phyloP scores from a whole-genome alignment of 768 basidiomycete genomes.

The Mycena galericulata region DNA sequence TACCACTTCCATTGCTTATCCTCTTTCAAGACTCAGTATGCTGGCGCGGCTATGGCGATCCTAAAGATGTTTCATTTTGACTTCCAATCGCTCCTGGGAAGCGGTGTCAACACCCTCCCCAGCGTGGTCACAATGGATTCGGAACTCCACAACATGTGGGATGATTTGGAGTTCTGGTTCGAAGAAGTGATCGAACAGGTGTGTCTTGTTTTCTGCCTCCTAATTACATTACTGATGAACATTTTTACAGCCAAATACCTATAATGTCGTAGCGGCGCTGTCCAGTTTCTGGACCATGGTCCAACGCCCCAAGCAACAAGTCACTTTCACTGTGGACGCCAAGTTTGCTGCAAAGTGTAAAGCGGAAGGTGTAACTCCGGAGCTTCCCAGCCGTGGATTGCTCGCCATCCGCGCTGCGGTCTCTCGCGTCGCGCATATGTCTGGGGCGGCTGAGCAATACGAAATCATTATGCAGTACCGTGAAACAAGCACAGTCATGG shows the following conservation, averaged over 20 bases:
- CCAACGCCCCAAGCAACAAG: not conserved
- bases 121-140: constrained; percentile 11
- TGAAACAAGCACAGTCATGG: constrained; percentile 11
- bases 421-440: constrained; percentile 11
- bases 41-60: not conserved
- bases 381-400: constrained; percentile 8
- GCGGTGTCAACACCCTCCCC: not conserved
- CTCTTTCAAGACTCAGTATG: not conserved
- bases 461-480: not conserved
- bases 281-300: constrained; percentile 8
- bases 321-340: constrained; percentile 2
- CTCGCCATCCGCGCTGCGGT: constrained; percentile 8
- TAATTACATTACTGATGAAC: not conserved
- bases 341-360: not conserved
- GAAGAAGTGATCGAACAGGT: constrained; percentile 9
- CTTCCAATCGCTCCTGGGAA: not conserved
- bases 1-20: constrained; percentile 9
- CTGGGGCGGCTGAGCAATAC: constrained; percentile 11
- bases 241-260: constrained; percentile 18
- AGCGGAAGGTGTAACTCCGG: not conserved
- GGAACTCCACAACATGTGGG: constrained; percentile 1
- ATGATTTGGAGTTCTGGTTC: constrained; percentile 6
- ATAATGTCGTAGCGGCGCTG: constrained; percentile 4
- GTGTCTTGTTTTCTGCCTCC: not conserved
- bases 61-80: constrained; percentile 15